A percentile compares a stretch with the other conserved stretches of the same genome.
Conservation (phyloP, 1,284 basidiomycete genomes). For the Ustilago trichophora region DNA sequence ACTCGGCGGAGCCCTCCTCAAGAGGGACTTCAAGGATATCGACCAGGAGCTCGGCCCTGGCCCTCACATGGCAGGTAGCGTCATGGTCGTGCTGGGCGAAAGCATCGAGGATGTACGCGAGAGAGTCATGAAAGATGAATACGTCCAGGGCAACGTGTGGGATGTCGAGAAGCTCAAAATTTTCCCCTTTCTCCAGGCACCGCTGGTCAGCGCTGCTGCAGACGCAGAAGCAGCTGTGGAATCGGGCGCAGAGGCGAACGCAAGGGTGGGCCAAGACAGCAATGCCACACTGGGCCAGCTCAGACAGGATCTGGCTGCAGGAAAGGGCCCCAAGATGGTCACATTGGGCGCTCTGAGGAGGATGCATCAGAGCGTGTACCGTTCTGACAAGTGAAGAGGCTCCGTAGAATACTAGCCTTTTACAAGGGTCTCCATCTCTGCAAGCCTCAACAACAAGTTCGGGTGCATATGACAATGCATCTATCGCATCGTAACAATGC, state of each 20-base stretch:
- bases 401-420: too few species aligned
- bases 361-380: constrained; percentile 31
- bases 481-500: too few species aligned
- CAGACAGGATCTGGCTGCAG: constrained; percentile 37
- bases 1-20: constrained; percentile 50
- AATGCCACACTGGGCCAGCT: constrained; percentile 45
- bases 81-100: constrained; percentile 49
- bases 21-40: constrained; percentile 46
- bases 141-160: constrained; percentile 46
- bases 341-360: constrained; percentile 40
- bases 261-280: neutral
- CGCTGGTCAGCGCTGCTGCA: constrained; percentile 5
- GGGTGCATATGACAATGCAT: too few species aligned
- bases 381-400: constrained; percentile 7
- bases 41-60: constrained; percentile 40
- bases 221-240: neutral
- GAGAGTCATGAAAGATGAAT: constrained; percentile 50
- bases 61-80: constrained; percentile 41
- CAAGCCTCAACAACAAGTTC: too few species aligned
- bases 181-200: constrained; percentile 51
- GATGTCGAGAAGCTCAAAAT: constrained; percentile 44
- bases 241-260: neutral
- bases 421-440: too few species aligned
- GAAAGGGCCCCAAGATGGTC: constrained; percentile 41
- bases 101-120: constrained; percentile 48